Base-by-base conservation (phyloP, 257 asterid genomes). In the Buddleja alternifolia region DNA sequence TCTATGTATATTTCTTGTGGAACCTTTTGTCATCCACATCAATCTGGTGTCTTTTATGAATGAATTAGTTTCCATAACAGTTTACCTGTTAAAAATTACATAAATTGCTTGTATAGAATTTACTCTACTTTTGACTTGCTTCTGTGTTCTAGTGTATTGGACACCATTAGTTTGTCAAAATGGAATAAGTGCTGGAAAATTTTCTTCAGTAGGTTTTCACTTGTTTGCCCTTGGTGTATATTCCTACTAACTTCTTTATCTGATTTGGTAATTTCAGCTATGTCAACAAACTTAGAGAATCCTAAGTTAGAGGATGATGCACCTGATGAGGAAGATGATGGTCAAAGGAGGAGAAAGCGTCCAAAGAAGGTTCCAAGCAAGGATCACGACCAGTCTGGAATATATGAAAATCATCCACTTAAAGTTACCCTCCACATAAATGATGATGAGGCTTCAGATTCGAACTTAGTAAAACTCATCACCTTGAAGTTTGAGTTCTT, bases 251-350 rank as follows among this genome's bases (percentile, higher is more conserved):
- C 54, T 20, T 60, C 17, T 51, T 46, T 40, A 52, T 69, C 40
- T 64, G 39, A 61, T 66, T 40, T 54, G 10, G 66, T 59, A 7
- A 42, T 68, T 78, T 60, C 67, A 84, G 96, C 80, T 64, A 54
- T 66, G 51, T 66, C 95, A 59, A 70, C 91, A 59, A 83, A 72
- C 73, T 67, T 67, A 69, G 99, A 91, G 77, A 87, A 69, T 81
- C 83, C 88, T 64, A 89, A 85, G 78, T 59, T 91, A 67, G 97
- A 94, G 40, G 99, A 89, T 61, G 96, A 91, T 32, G 78, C 63
- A 37, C 90, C 90, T 34, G 97, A 94, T 8, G 97, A 90, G 78
- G 97, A 89, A 74, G 95, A 89, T 77, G 97, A 94, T 73, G 97
- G 97, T 20, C 97, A 86, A 64, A 81, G 96, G 80, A 85, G 95